Conservation (phyloP, 352 stramenopile species). For the Thalassiosira exigua region DNA sequence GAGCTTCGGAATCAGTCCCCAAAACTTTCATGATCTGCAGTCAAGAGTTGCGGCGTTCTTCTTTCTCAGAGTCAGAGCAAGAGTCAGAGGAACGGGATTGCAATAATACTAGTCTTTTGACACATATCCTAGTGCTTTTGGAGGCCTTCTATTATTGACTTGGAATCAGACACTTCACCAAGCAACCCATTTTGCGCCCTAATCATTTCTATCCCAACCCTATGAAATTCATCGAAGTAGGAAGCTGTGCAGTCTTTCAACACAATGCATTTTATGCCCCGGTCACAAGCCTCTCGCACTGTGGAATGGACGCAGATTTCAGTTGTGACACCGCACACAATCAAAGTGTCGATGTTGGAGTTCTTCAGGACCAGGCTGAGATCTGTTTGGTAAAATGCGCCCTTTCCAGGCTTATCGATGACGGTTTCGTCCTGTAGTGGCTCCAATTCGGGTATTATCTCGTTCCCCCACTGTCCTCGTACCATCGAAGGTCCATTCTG, state of each 20-base stretch:
- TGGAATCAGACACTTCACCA: slow-evolving; percentile 58
- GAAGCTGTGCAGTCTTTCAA: slow-evolving; percentile 69
- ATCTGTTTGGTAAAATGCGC: slow-evolving; percentile 74
- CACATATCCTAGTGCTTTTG: slow-evolving; percentile 17
- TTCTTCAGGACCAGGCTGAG: slow-evolving; percentile 71
- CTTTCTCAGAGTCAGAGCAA: no score
- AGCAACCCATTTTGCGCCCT: slow-evolving; percentile 68
- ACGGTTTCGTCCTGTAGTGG: slow-evolving; percentile 63
- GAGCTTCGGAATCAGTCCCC: no score
- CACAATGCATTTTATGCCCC: slow-evolving; percentile 75
- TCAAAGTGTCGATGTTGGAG: slow-evolving; percentile 62
- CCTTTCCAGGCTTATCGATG: slow-evolving; percentile 83
- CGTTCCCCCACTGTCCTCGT: slow-evolving; percentile 67
- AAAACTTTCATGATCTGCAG: no score
- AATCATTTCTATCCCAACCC: slow-evolving; percentile 69
- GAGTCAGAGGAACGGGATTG: no score
- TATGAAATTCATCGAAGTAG: slow-evolving; percentile 71
- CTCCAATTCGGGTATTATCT: slow-evolving; percentile 75
- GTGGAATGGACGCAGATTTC: slow-evolving; percentile 86
- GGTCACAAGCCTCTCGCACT: slow-evolving; percentile 79
- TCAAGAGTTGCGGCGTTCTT: no score
- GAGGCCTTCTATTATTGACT: slow-evolving; percentile 43
- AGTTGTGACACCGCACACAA: slow-evolving; percentile 81
- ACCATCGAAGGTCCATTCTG: slow-evolving; percentile 71
- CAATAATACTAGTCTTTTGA: no score